A percentile compares a stretch with the other conserved stretches of the same genome.
phyloP scores from a whole-genome alignment of 768 basidiomycete species.

The Pleurotus tuber-regium region DNA sequence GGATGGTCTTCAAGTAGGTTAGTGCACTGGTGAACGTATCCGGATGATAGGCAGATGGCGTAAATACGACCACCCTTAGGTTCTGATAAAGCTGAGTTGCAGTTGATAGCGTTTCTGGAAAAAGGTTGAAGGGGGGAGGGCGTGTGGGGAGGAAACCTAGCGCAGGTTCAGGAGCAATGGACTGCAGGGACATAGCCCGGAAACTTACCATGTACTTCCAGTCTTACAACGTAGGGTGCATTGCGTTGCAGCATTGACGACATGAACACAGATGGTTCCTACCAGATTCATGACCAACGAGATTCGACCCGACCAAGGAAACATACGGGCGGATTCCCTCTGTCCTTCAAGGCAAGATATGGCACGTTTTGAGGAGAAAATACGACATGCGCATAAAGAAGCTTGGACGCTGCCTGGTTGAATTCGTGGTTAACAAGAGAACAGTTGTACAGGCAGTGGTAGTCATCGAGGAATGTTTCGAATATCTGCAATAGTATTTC shows the following conservation, averaged over 20 bases:
- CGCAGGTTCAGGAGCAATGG: no score
- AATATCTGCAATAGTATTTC: conserved; percentile 36
- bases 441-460: conserved; percentile 34
- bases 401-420: conserved; percentile 37
- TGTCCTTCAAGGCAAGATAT: conserved; percentile 29
- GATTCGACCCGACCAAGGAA: not conserved
- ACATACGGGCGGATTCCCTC: conserved; percentile 16
- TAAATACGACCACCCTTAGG: conserved; percentile 30
- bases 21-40: conserved; percentile 31
- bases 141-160: conserved; percentile 16
- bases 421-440: conserved; percentile 46
- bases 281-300: not conserved
- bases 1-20: conserved; percentile 16
- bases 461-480: conserved; percentile 30
- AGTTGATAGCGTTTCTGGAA: conserved; percentile 24
- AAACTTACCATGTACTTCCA: conserved; percentile 45
- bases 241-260: conserved; percentile 40
- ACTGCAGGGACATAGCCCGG: not conserved
- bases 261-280: conserved; percentile 34
- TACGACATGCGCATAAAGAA: conserved; percentile 46
- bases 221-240: conserved; percentile 35
- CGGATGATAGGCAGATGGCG: conserved; percentile 31
- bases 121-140: conserved; percentile 27
- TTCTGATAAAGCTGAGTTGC: conserved; percentile 31
- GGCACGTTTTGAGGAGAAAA: conserved; percentile 34